Evolutionary conservation across 805 yeast genomes (phyloP).

Genomic region (Komagataella kurtzmanii): DNA sequence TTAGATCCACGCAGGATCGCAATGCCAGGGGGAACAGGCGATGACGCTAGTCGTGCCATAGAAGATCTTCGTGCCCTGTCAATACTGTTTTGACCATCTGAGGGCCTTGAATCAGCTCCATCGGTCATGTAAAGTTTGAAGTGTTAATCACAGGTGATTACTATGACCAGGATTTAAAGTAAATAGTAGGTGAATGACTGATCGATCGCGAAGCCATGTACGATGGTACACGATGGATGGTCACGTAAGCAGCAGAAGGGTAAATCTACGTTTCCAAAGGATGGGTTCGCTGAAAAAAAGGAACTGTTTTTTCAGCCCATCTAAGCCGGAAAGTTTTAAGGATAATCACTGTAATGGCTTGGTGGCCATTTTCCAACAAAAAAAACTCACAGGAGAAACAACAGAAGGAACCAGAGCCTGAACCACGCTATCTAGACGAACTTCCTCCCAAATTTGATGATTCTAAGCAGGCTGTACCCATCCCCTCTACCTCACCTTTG

Average conservation of each 20-base stretch:
- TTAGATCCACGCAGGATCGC: neutral
- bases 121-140: neutral
- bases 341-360: neutral
- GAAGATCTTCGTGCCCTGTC: conserved; percentile 13
- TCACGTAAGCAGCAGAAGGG: neutral
- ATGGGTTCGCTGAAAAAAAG: neutral
- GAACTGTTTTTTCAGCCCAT: neutral
- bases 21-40: conserved; percentile 3
- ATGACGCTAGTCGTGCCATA: conserved; percentile 18
- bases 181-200: neutral
- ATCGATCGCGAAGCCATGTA: neutral
- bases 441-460: conserved; percentile 36
- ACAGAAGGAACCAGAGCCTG: neutral
- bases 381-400: neutral
- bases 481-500: conserved; percentile 17
- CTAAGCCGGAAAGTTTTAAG: neutral
- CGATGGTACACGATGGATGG: neutral
- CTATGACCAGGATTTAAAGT: neutral
- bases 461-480: conserved; percentile 5
- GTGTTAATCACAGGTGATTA: neutral
- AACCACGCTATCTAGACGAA: conserved; percentile 30
- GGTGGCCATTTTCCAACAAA: neutral
- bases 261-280: neutral
- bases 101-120: neutral
- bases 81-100: conserved; percentile 4